Conservation (phyloP, 441 rosid species). For the Gossypium davidsonii region DNA sequence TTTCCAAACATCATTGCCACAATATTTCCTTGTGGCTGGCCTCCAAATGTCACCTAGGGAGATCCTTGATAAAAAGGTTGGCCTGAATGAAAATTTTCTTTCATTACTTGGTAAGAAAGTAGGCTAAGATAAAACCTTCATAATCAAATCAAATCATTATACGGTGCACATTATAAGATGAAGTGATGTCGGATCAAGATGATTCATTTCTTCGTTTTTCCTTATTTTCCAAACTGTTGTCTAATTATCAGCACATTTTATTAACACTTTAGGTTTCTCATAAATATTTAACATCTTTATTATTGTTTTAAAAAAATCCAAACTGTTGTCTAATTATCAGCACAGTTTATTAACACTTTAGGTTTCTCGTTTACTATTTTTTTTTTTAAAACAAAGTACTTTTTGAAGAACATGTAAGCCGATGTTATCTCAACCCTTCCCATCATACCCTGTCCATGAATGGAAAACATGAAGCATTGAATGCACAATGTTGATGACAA, state of each 20-base stretch:
- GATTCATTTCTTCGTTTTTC: not conserved
- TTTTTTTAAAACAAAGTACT: not conserved
- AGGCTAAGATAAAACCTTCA: not conserved
- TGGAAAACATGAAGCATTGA: not conserved
- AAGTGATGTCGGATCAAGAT: slow-evolving; percentile 6
- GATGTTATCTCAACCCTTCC: not conserved
- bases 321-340: not conserved
- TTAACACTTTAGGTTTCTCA: not conserved
- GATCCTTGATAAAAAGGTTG: slow-evolving; percentile 81
- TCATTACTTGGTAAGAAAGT: slow-evolving; percentile 17
- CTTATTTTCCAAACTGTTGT: not conserved
- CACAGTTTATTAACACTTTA: not conserved
- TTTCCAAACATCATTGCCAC: slow-evolving; percentile 73
- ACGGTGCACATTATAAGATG: not conserved
- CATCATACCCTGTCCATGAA: not conserved
- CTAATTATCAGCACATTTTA: slow-evolving; percentile 4
- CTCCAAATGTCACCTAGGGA: slow-evolving; percentile 89
- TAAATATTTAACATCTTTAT: not conserved
- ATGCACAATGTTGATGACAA: not conserved
- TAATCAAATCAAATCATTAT: slow-evolving; percentile 10
- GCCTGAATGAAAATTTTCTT: slow-evolving; percentile 39
- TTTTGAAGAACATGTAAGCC: not conserved
- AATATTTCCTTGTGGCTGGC: slow-evolving; percentile 68
- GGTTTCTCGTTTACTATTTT: not conserved
- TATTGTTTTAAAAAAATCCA: not conserved